Evolutionary conservation across 2,329 filamentous ascomycete genomes (phyloP).

Genomic region (Corynespora cassiicola): DNA sequence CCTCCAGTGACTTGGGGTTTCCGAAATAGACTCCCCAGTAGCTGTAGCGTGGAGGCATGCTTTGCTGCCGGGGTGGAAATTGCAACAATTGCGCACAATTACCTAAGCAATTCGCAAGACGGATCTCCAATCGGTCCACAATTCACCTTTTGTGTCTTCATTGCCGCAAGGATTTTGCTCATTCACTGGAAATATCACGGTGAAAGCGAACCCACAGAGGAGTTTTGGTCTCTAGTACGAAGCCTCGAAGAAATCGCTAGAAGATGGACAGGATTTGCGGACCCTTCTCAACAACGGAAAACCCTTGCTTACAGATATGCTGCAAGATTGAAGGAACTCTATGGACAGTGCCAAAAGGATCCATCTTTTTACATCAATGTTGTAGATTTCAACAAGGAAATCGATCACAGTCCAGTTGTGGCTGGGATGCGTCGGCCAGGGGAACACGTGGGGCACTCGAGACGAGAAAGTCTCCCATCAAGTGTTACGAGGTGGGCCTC

Average conservation of each 20-base stretch:
- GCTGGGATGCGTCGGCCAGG: too few species aligned
- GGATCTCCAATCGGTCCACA: conserved; percentile 19
- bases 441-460: too few species aligned
- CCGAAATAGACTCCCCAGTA: conserved; percentile 17
- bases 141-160: conserved; percentile 24
- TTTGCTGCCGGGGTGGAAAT: conserved; percentile 21
- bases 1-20: conserved; percentile 19
- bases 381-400: conserved; percentile 18
- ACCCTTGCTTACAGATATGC: conserved; percentile 18
- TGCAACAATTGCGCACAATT: conserved; percentile 25
- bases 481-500: background rate
- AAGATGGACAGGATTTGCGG: conserved; percentile 12
- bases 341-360: conserved; percentile 11
- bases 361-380: conserved; percentile 14
- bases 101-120: conserved; percentile 16
- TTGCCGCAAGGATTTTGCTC: conserved; percentile 24
- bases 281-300: background rate
- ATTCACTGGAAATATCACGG: conserved; percentile 20
- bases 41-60: conserved; percentile 21
- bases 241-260: conserved; percentile 24
- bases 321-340: conserved; percentile 13
- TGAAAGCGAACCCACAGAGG: conserved; percentile 11
- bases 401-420: too few species aligned
- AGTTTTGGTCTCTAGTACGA: conserved; percentile 24
- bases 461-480: background rate